Conservation (phyloP, 495 filamentous ascomycete genomes). For the Aspergillus incahuasiensis region DNA sequence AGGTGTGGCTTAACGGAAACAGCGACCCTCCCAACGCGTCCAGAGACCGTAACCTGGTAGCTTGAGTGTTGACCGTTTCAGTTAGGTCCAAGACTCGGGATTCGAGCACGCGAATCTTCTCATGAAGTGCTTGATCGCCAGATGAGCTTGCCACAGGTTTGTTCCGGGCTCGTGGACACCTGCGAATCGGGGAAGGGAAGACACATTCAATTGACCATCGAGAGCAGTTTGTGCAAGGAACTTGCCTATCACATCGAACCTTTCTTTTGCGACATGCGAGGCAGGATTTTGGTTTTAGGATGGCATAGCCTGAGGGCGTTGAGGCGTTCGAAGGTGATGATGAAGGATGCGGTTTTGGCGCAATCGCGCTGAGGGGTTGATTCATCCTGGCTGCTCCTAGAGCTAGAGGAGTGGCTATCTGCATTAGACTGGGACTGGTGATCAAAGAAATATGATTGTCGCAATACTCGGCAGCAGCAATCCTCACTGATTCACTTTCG, state of each 20-base stretch:
- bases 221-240: slow-evolving; percentile 11
- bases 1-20: slow-evolving; percentile 3
- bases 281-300: slow-evolving; percentile 11
- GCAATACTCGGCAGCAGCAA: slow-evolving; percentile 1
- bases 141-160: neutral
- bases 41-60: neutral
- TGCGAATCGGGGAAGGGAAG: slow-evolving; percentile 11
- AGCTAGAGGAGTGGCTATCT: neutral
- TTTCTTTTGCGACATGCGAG: slow-evolving; percentile 12
- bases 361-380: neutral
- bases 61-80: neutral
- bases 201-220: slow-evolving; percentile 11
- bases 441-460: neutral
- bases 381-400: neutral
- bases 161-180: slow-evolving; percentile 1
- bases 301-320: neutral
- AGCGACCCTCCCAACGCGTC: neutral
- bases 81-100: neutral
- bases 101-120: neutral
- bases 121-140: neutral
- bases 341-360: neutral
- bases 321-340: neutral
- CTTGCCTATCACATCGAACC: slow-evolving; percentile 11
- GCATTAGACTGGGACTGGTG: neutral
- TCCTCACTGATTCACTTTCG: neutral